A percentile compares a stretch with the other conserved stretches of the same genome.
Conservation (phyloP, 1,284 basidiomycete genomes). For the Leccinum pachyderme region DNA sequence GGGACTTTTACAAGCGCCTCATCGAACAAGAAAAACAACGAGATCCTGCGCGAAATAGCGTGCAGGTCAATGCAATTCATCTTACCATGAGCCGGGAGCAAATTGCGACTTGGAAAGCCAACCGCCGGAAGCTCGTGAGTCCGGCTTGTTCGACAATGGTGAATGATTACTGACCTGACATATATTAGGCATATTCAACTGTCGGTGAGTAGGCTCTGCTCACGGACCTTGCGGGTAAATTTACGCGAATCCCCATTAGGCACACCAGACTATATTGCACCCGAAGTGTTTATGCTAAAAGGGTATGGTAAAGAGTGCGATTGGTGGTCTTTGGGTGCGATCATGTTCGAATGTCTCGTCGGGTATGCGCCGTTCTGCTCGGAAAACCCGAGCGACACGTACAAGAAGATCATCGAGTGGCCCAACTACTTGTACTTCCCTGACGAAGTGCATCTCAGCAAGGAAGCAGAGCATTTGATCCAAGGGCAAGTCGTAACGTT, state of each 20-base stretch:
- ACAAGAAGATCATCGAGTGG: constrained; percentile 99
- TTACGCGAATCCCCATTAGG: constrained; percentile 18
- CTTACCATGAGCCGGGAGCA: constrained; percentile 93
- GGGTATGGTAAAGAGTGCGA: constrained; percentile 99
- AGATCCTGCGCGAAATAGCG: constrained; percentile 79
- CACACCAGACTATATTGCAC: constrained; percentile 80
- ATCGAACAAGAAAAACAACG: constrained; percentile 62
- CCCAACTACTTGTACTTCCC: constrained; percentile 89
- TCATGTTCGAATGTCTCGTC: constrained; percentile 98
- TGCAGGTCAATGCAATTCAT: constrained; percentile 95
- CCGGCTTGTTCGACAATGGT: background rate
- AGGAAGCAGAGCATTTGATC: constrained; percentile 92
- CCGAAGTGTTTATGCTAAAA: constrained; percentile 96
- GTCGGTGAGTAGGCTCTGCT: constrained; percentile 63
- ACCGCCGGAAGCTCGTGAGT: constrained; percentile 88
- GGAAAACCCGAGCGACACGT: constrained; percentile 96
- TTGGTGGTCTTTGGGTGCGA: constrained; percentile 97
- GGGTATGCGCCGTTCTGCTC: constrained; percentile 98
- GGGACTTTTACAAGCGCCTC: constrained; percentile 91
- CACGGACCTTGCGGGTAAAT: background rate
- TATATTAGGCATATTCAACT: constrained; percentile 86
- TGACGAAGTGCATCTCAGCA: constrained; percentile 92
- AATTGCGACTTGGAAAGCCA: constrained; percentile 99
- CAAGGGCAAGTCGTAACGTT: constrained; percentile 51
- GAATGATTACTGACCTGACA: constrained; percentile 10